These are phyloP conservation scores for Ceratocystis cacaofunesta DNA, from an alignment of 2,329 filamentous ascomycete species.

Conservation along the genomic window DNA sequence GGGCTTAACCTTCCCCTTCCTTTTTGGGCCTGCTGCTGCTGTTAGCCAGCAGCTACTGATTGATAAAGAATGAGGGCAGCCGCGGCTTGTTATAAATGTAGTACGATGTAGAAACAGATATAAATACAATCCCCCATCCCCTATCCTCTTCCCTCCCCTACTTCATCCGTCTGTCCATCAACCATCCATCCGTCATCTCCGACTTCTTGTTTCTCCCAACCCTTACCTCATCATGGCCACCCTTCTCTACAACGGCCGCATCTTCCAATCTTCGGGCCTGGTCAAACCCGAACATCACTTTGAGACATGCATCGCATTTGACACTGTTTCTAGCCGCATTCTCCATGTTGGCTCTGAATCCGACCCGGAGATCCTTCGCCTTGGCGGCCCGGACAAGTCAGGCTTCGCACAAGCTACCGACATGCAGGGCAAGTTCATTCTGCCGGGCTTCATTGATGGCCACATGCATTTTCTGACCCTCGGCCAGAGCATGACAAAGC, in stretches of 20 bases:
- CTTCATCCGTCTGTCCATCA: too few species aligned
- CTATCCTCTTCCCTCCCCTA: too few species aligned
- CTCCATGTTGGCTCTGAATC: conserved; percentile 13
- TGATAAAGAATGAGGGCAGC: too few species aligned
- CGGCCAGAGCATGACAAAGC: conserved; percentile 38
- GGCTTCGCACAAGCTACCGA: conserved; percentile 21
- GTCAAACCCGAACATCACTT: conserved; percentile 16
- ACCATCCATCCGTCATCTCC: too few species aligned
- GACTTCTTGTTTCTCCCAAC: too few species aligned
- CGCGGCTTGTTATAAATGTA: too few species aligned
- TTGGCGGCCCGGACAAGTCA: conserved; percentile 12
- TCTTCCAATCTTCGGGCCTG: conserved; percentile 18
- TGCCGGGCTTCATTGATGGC: conserved; percentile 43
- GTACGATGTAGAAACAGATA: too few species aligned
- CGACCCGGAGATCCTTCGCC: conserved; percentile 12
- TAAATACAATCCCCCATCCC: too few species aligned
- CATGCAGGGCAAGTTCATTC: conserved; percentile 26
- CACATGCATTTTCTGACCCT: conserved; percentile 42
- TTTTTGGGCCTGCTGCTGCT: too few species aligned
- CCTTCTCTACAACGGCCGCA: conserved; percentile 19
- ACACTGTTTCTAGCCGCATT: conserved; percentile 14
- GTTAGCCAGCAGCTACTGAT: too few species aligned
- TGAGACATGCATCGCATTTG: conserved; percentile 13
- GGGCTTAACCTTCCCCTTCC: too few species aligned
- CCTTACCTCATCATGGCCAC: conserved; percentile 1